Base-by-base conservation (phyloP, 495 filamentous ascomycete species). In the Trichocladium uniseriatum region DNA sequence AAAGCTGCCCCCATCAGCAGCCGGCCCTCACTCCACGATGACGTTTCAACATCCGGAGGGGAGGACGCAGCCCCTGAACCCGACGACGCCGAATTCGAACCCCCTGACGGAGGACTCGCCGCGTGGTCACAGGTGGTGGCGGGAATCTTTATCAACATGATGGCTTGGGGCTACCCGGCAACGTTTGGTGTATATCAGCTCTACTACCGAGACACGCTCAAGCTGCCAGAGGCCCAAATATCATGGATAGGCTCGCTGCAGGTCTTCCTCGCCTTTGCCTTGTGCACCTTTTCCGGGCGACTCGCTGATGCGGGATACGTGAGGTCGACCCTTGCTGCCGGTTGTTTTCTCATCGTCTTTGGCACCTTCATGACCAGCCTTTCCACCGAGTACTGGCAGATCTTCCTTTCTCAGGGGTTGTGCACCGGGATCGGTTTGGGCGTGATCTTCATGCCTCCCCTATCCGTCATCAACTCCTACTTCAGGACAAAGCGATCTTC, bases 161-260 rank as follows among this genome's bases (percentile, higher is more conserved):
- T 73, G 51, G 58, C 66, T 6, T 70, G 70, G 61, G 71, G 71
- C 45, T 67, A 65, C 40, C 64, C 68, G 8, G 49, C 68, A 6
- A 58, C 67, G 2, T 74, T 72, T 42, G 71, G 70, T 19, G 64
- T 74, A 20, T 74, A 65, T 31, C 70, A 74, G 58, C 65, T 71
- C 8, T 63, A 73, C 58, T 74, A 74, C 53, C 55, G 60, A n/a
- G 61, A 71, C 53, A 67, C 66, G 0, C 60, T 74, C 31, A 46
- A 58, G 13, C 60, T 73, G 2, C 66, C 71, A 13, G 54, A 67
- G 7, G 49, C 66, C 3, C 62, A 69, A 27, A 60, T 74, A 18
- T 69, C 69, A 0, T 74, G 70, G 71, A 71, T 73, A 43, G 71
- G 71, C 16, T 73, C 70, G 14, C 36, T 72, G 10, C 70, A 73